phyloP scores from a whole-genome alignment of 2,329 filamentous ascomycete genomes.

The Colletotrichum lindemuthianum region DNA sequence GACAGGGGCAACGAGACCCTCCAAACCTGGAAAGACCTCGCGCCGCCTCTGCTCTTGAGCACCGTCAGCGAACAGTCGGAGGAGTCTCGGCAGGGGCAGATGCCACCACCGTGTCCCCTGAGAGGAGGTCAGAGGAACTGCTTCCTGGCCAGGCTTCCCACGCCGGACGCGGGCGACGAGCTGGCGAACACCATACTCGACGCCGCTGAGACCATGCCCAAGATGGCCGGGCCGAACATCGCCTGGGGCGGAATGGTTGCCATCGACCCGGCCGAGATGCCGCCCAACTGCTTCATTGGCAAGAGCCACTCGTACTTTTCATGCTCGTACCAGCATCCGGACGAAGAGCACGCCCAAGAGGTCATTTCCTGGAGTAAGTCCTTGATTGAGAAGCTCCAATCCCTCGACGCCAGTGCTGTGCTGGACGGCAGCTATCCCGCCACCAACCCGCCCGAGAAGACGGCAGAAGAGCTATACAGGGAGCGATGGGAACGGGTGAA shows the following conservation, averaged over 20 bases:
- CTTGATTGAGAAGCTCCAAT: neutral
- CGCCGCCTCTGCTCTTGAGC: neutral
- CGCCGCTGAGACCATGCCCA: constrained; percentile 6
- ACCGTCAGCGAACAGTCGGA: constrained; percentile 3
- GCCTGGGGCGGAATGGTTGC: constrained; percentile 7
- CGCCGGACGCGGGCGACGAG: neutral
- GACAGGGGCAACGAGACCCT: constrained; percentile 3
- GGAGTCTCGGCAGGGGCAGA: constrained; percentile 1
- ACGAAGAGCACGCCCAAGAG: neutral
- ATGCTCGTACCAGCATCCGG: constrained; percentile 3
- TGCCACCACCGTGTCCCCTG: constrained; percentile 5
- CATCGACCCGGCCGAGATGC: constrained; percentile 4
- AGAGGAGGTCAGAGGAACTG: constrained; percentile 10
- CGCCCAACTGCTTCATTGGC: constrained; percentile 14
- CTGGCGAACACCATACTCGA: neutral
- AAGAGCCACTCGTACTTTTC: constrained; percentile 19
- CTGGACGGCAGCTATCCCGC: constrained; percentile 5
- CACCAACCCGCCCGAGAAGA: constrained; percentile 7
- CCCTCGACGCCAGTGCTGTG: neutral
- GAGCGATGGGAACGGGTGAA: constrained; percentile 9
- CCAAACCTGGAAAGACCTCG: constrained; percentile 5
- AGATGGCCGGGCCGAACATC: constrained; percentile 6
- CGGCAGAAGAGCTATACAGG: constrained; percentile 4
- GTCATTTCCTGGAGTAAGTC: neutral
- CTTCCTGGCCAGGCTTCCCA: constrained; percentile 7